Conservation (phyloP, 768 basidiomycete genomes). For the Macrolepiota albuminosa region DNA sequence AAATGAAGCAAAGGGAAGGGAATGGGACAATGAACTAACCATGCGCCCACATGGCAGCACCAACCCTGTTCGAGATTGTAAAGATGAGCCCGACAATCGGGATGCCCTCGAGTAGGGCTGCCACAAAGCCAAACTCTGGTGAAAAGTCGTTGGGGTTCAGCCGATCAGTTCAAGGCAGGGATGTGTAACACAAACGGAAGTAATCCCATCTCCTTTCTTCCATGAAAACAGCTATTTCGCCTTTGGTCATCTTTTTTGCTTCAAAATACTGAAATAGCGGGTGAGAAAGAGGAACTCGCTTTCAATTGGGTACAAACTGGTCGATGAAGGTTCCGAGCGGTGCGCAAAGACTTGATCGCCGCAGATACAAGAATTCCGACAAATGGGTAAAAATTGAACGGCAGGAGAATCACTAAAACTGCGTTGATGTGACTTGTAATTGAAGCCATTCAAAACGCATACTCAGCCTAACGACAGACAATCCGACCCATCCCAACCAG, state of each 20-base stretch:
- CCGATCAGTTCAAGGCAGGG: background rate
- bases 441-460: conserved; percentile 7
- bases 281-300: background rate
- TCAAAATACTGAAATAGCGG: conserved; percentile 66
- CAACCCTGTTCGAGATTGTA: conserved; percentile 81
- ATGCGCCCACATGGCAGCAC: conserved; percentile 93
- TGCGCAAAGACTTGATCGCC: conserved; percentile 62
- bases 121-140: conserved; percentile 79
- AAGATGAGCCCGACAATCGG: conserved; percentile 82
- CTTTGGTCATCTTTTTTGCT: conserved; percentile 73
- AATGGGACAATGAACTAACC: conserved; percentile 34
- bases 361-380: conserved; percentile 60
- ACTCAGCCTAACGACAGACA: conserved; percentile 47
- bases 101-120: conserved; percentile 75
- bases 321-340: conserved; percentile 62
- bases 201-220: conserved; percentile 93
- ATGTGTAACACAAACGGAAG: conserved; percentile 40
- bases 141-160: background rate
- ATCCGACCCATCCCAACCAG: conserved; percentile 31
- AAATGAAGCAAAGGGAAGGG: background rate
- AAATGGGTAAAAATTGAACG: conserved; percentile 64
- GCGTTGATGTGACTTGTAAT: background rate
- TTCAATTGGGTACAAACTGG: conserved; percentile 38
- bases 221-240: conserved; percentile 70
- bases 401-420: conserved; percentile 49